phyloP scores from a whole-genome alignment of 2,329 filamentous ascomycete genomes.

The Colletotrichum siamense region DNA sequence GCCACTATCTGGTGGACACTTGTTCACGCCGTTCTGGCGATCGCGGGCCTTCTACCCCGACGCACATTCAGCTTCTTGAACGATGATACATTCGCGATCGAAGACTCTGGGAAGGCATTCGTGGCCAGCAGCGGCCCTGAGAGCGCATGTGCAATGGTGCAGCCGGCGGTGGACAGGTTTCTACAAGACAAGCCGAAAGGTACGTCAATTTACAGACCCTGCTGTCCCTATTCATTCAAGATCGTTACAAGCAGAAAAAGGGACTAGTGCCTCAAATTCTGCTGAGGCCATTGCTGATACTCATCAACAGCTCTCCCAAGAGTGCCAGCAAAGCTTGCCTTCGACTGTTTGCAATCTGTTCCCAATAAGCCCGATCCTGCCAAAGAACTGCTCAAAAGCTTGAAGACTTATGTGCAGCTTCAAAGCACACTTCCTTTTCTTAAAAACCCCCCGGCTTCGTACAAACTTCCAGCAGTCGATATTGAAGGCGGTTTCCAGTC shows the following conservation, averaged over 20 bases:
- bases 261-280: too few species aligned
- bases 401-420: constrained; percentile 49
- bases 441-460: constrained; percentile 56
- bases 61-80: not conserved
- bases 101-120: not conserved
- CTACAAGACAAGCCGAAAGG: constrained; percentile 8
- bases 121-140: not conserved
- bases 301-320: constrained; percentile 28
- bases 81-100: not conserved
- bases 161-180: not conserved
- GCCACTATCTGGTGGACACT: not conserved
- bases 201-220: not conserved
- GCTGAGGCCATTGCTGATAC: not conserved
- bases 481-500: constrained; percentile 49
- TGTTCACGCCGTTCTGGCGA: not conserved
- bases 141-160: constrained; percentile 3
- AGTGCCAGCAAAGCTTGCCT: constrained; percentile 40
- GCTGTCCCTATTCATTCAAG: not conserved
- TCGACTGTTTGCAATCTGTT: constrained; percentile 42
- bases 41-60: not conserved
- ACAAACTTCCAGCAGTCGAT: constrained; percentile 54
- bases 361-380: constrained; percentile 41
- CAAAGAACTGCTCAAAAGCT: constrained; percentile 38
- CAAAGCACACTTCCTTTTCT: constrained; percentile 54
- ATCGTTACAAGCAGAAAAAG: accelerated